A percentile compares a stretch with the other conserved stretches of the same genome.
Conservation (phyloP, 192 early-diverging fungal genomes). For the Helicostylum pulchrum region DNA sequence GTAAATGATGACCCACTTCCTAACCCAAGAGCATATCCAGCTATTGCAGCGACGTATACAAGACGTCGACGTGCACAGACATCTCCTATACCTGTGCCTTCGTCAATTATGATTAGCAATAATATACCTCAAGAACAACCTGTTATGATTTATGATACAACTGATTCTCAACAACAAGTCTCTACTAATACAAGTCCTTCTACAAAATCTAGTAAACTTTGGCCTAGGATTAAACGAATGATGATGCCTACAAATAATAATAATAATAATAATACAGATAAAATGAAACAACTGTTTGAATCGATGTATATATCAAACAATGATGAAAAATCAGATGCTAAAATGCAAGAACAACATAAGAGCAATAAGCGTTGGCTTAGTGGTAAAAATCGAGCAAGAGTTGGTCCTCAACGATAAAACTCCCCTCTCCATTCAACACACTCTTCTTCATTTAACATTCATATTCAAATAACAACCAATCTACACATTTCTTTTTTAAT, state of each 20-base stretch:
- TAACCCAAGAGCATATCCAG: not conserved
- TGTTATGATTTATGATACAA: not conserved
- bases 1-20: conserved; percentile 14
- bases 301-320: not conserved
- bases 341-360: not conserved
- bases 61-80: conserved; percentile 9
- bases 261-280: not conserved
- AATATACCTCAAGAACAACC: not conserved
- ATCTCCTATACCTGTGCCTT: not conserved
- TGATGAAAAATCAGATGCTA: conserved; percentile 1
- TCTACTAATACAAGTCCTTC: no score
- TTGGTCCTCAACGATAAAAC: conserved; percentile 7
- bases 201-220: conserved; percentile 4
- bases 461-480: not conserved
- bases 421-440: not conserved
- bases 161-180: no score
- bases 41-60: conserved; percentile 1
- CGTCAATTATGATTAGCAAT: not conserved
- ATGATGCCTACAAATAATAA: conserved; percentile 6
- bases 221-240: conserved; percentile 20
- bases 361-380: conserved; percentile 14
- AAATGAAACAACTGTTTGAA: conserved; percentile 10
- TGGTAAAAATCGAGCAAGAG: conserved; percentile 18
- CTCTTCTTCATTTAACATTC: not conserved
- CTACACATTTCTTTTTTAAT: not conserved